Conservation (phyloP, 257 asterid species). For the Forsythia suspensa region DNA sequence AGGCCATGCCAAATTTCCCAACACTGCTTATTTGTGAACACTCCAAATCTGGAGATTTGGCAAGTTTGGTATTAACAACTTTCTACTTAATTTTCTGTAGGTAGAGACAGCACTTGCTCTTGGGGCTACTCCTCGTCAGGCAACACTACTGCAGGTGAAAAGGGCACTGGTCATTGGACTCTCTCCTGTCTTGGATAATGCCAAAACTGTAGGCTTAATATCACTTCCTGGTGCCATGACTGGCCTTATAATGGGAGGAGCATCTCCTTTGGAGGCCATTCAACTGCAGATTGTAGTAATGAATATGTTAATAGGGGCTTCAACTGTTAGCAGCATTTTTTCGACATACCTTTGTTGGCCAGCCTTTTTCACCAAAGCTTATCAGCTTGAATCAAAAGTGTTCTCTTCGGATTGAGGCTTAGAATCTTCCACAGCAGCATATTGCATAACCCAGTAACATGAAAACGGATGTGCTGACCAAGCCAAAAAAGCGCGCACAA, state of each 20-base stretch:
- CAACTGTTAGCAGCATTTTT: constrained; percentile 75
- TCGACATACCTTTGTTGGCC: constrained; percentile 94
- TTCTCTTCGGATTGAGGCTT: constrained; percentile 52
- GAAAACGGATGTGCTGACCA: too few relatives aligned
- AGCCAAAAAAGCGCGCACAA: too few relatives aligned
- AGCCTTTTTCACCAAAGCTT: constrained; percentile 83
- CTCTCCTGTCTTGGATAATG: constrained; percentile 88
- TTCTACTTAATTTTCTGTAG: constrained; percentile 22
- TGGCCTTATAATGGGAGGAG: constrained; percentile 96
- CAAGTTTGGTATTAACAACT: not conserved
- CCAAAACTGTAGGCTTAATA: constrained; percentile 85
- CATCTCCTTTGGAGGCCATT: constrained; percentile 89
- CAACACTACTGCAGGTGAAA: constrained; percentile 82
- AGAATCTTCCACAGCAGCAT: too few relatives aligned
- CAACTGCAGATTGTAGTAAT: constrained; percentile 84
- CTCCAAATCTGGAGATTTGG: not conserved
- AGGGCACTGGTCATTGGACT: constrained; percentile 79
- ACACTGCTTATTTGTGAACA: not conserved
- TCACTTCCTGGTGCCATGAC: constrained; percentile 98
- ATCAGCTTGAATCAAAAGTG: constrained; percentile 69
- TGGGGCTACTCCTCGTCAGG: constrained; percentile 95
- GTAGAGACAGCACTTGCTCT: constrained; percentile 93
- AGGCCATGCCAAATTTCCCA: not conserved
- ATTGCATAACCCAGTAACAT: too few relatives aligned
- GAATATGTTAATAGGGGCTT: constrained; percentile 92